Base-by-base conservation (phyloP, 345 rosid species). In the Eucalyptus victrix region DNA sequence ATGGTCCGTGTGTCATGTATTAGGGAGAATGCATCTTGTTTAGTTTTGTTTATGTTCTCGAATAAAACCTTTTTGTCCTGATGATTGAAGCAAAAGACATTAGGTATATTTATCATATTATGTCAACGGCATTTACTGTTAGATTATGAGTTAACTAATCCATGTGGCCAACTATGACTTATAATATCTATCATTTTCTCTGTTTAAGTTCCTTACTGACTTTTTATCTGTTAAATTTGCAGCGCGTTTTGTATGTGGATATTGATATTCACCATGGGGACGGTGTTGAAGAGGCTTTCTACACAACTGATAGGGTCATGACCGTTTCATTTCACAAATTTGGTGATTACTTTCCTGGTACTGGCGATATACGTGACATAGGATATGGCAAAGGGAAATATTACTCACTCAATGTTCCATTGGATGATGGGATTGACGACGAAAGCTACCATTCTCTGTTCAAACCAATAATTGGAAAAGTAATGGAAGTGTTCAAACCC, bases 201-300 rank as follows among this genome's bases (percentile, higher is more conserved):
- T 58, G 44, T 86, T 23, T 16, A 49, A 23, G 37, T 65, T 62
- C 45, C 56, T 44, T 13, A 88, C 87, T 21, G 37, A 42, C 85
- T 86, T 47, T 58, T 18, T 81, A 49, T 89, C 44, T 56, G 86
- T 56, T 67, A 18, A 89, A 47, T 45, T 89, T 91, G 91, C 93
- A 95, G 96, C 94, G 96, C 12, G 96, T 95, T 88, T 93, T 95
- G 45, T 95, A 95, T 90, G 95, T 95, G 42, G 96, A 95, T 91
- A 95, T 95, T 87, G 96, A 95, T 90, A 94, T 95, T 89, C 96
- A 95, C 91, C 96, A 95, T 81, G 95, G 95, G 72, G 96, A 95
- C 89, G 96, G 96, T 14, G 96, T 95, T 86, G 96, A 95, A 91
- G 96, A 95, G 90, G 96, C 96, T 37, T 95, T 95, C 90, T 95